phyloP scores from a whole-genome alignment of 208 protist genomes.

The Crithidia mellificae region DNA sequence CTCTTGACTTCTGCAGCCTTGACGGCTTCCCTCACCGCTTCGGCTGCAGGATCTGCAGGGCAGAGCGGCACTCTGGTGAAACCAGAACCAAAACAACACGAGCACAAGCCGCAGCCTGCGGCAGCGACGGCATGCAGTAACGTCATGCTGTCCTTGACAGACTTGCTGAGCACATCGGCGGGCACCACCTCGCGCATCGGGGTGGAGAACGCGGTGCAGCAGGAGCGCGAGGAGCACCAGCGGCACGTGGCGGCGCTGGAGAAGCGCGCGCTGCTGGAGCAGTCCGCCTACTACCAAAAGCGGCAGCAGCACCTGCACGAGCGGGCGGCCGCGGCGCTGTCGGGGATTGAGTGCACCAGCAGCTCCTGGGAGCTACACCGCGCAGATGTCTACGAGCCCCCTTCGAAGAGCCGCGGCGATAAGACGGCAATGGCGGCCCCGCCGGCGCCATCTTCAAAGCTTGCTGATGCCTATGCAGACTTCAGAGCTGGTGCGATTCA shows the following conservation, averaged over 20 bases:
- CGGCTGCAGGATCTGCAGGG: too few relatives aligned
- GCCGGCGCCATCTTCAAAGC: too few relatives aligned
- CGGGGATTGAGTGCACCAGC: constrained; percentile 41
- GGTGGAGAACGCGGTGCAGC: constrained; percentile 19
- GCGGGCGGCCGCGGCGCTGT: constrained; percentile 35
- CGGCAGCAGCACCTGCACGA: constrained; percentile 34
- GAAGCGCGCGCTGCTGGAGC: constrained; percentile 36
- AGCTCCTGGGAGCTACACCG: constrained; percentile 69
- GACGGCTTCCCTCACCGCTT: neutral
- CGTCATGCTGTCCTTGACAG: constrained; percentile 4
- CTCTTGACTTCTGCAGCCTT: neutral
- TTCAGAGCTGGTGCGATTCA: too few relatives aligned
- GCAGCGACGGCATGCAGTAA: neutral
- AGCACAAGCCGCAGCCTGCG: too few relatives aligned
- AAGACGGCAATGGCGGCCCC: neutral
- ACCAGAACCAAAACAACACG: neutral
- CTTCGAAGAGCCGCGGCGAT: neutral
- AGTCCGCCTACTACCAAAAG: constrained; percentile 55
- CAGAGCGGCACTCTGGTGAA: neutral
- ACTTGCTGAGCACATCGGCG: constrained; percentile 1
- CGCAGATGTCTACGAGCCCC: constrained; percentile 42
- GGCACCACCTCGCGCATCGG: constrained; percentile 11
- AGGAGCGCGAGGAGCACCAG: constrained; percentile 19
- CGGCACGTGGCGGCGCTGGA: constrained; percentile 20
- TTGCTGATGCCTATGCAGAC: too few relatives aligned